Evolutionary conservation across 306 rosid genomes (phyloP), one percentile per base, ranked within the genome.

Genomic region (Mucuna pruriens): DNA sequence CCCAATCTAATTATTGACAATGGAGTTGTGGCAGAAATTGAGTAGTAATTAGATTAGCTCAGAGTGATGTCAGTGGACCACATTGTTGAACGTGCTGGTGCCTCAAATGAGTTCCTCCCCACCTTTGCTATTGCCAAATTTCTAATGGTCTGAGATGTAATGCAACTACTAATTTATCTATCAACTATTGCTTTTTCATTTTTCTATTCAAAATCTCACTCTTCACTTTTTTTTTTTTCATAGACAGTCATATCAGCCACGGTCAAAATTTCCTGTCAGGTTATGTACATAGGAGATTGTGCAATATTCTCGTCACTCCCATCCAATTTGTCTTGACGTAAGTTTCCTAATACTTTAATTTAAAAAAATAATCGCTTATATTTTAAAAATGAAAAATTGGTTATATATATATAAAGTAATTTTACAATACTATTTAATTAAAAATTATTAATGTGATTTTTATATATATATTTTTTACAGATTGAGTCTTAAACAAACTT

Each of bases 21-120:
- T 76, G 22, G 29, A 48, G 11, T 63, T 45, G 83, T 60, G 88
- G 85, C 80, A 36, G 71, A 84, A 85, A 75, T 63, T 12, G 70
- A 38, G 83, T 63, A 58, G 86, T 83, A 66, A 77, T 74, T 80
- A 74, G 87, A 79, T 83, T 49, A 77, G 77, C 77, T 57, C 34
- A 71, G 33, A 44, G 16, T 71, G 63, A 82, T 58, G 79, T 9
- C 45, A 52, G 2, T 83, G 80, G 86, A 83, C 85, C 89, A 80
- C 86, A 49, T 17, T 12, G 74, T 80, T 69, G 67, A 5, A 52
- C 22, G 46, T 9, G 46, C 46, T 0, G 46, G 46, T 40, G 46
- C 46, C 0, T 12, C 6, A 36, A 36, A 36, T 36, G 40, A 29
- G 31, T 29, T 29, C 31, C 31, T 29, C 31, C 31, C 31, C 31